These are phyloP conservation scores for Straminergon stramineum DNA, from an alignment of 225 moss, liverwort and hornwort genomes.

Conservation along the genomic window DNA sequence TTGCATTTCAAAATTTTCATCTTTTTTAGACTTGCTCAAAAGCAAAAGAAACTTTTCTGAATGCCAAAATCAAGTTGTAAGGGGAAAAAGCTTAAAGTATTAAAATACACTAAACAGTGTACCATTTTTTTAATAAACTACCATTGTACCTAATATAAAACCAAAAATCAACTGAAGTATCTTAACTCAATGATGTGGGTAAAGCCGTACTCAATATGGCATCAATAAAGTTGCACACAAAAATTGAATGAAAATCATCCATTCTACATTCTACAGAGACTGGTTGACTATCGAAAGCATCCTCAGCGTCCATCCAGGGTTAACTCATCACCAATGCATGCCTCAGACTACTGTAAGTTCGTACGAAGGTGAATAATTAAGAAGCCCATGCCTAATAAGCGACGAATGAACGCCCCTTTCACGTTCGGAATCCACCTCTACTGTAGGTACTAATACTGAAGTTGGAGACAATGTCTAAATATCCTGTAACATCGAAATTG, in stretches of 20 bases:
- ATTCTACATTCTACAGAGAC: not conserved
- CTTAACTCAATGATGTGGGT: not conserved
- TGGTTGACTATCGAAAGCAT: not conserved
- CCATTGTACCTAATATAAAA: no score
- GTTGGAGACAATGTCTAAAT: not conserved
- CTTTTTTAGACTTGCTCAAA: no score
- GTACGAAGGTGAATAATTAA: not conserved
- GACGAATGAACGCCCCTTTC: not conserved
- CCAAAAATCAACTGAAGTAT: not conserved
- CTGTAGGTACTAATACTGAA: not conserved
- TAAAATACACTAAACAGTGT: no score
- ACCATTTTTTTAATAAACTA: not conserved
- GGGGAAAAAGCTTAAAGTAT: not conserved
- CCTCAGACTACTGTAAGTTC: not conserved
- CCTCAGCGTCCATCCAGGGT: no score
- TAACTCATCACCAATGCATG: not conserved
- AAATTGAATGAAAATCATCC: not conserved
- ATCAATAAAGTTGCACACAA: not conserved
- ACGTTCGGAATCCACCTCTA: not conserved
- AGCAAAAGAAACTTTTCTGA: not conserved
- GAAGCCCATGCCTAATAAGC: not conserved
- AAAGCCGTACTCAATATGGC: no score
- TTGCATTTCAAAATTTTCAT: not conserved
- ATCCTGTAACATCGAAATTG: not conserved
- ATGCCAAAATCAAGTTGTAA: not conserved